Evolutionary conservation across 148 eudicot genomes (phyloP), one percentile per base, ranked within the genome.

Genomic region (Polygonum maritimum): DNA sequence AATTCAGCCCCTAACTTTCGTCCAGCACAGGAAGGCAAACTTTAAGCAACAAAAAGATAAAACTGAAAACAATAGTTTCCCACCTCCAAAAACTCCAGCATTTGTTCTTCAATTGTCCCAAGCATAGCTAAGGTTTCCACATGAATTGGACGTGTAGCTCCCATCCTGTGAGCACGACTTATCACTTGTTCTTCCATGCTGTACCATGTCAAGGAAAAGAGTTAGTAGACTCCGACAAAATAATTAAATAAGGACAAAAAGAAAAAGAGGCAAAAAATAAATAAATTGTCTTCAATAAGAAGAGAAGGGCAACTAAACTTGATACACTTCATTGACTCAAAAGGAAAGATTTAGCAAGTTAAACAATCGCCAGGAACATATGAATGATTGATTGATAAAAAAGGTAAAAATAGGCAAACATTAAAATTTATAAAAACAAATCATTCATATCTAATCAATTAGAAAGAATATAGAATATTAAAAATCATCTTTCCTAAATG

Each of bases 131-230:
- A 80, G 35, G 97, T 95, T 86, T 95, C 97, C 38, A 95, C 99
- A 81, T 86, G 82, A 80, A 95, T 86, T 47, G 99, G 97, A 81
- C 92, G 94, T 52, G 85, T 83, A 67, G 99, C 99, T 82, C 99
- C 99, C 99, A 95, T 92, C 62, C 99, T 89, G 78, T 95, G 99
- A 85, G 99, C 99, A 77, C 99, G 97, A 92, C 99, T 95, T 48
- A 95, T 92, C 69, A 95, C 99, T 82, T 95, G 99, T 78, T 95
- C 99, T 85, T 95, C 99, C 99, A 92, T 83, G 81, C 97, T 95
- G 87, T 36, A 80, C 70, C 45, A 63, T 22, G 69, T 60, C 16
- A 31, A 60, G 6, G 15, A 26, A 31, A 60, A 60, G 36, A 60
- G 16, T 22, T 22, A 60, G 3, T 26, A 60, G 14, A 11, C 69